phyloP scores from a whole-genome alignment of 2,329 filamentous ascomycete species.

The Aspergillus bombycis region DNA sequence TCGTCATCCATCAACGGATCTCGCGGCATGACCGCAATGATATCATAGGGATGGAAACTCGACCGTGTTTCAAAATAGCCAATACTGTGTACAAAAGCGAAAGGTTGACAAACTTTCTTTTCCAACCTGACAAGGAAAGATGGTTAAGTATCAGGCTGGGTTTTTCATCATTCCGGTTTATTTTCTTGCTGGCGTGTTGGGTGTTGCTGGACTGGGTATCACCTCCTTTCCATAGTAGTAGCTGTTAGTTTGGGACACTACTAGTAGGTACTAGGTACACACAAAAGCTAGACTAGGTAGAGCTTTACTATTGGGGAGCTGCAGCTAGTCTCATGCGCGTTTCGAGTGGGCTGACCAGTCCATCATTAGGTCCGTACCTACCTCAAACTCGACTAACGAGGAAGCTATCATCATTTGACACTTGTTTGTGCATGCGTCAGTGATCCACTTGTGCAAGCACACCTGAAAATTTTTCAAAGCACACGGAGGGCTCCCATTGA shows the following conservation, averaged over 20 bases:
- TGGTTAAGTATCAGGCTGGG: constrained; percentile 1
- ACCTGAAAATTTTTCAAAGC: neutral
- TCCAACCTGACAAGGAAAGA: neutral
- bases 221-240: constrained; percentile 3
- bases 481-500: neutral
- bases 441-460: constrained; percentile 2
- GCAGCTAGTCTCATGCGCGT: neutral
- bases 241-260: neutral
- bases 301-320: constrained; percentile 3
- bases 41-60: neutral
- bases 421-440: constrained; percentile 11
- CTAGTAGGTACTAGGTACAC: too few species aligned
- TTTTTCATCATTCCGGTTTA: constrained; percentile 1
- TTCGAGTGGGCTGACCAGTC: neutral
- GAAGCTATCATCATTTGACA: constrained; percentile 12
- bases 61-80: neutral
- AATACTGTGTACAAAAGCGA: neutral
- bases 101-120: neutral
- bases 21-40: neutral
- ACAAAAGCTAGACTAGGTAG: constrained; percentile 1
- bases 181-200: constrained; percentile 4
- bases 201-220: constrained; percentile 5
- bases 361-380: neutral
- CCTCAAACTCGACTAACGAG: neutral
- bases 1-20: constrained; percentile 1